Base-by-base conservation (phyloP, 495 filamentous ascomycete species). In the Penicillium canescens region DNA sequence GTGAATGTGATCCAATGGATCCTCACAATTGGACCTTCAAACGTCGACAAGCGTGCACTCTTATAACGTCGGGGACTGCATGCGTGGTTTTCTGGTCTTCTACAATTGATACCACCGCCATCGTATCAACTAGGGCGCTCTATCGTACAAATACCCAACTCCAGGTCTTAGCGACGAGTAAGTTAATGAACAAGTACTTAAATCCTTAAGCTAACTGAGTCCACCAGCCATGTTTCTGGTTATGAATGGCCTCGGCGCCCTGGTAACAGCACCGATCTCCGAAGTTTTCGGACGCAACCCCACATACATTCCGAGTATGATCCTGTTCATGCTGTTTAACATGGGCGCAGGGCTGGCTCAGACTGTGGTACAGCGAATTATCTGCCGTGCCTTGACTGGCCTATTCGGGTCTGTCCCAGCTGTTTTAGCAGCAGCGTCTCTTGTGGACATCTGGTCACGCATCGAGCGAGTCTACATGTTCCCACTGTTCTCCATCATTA, bases 201-300 rank as follows among this genome's bases (percentile, higher is more conserved):
- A 73, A 74, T 13, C 80, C 75, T 16, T 10, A 23, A 72, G 75
- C 44, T 55, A 24, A 55, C 16, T 0, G 7, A 33, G 4, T n/a
- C 18, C 7, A 23, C 3, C 12, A 61, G 54, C 47, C 21, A 37
- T 85, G 10, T 87, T 78, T 54, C 64, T 88, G 0, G 63, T 81
- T 33, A 82, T 82, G 5, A 81, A 82, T 54, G 82, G 82, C 0
- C 54, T 73, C 16, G 85, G 68, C 1, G 59, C 54, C 3, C 33
- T 77, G 9, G 54, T 77, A 46, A 66, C 73, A 37, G 74, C 72
- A 26, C 77, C 76, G 2, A n/a, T 79, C 34, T 74, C 68, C 20
- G 85, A 87, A 56, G 80, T 83, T 0, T 61, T 85, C 26, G 76
- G 75, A 10, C 67, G 74, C 4, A 79, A 78, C 56, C 79, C 78